Base-by-base conservation (phyloP, 2,329 filamentous ascomycete species). In the Dothistroma septosporum region DNA sequence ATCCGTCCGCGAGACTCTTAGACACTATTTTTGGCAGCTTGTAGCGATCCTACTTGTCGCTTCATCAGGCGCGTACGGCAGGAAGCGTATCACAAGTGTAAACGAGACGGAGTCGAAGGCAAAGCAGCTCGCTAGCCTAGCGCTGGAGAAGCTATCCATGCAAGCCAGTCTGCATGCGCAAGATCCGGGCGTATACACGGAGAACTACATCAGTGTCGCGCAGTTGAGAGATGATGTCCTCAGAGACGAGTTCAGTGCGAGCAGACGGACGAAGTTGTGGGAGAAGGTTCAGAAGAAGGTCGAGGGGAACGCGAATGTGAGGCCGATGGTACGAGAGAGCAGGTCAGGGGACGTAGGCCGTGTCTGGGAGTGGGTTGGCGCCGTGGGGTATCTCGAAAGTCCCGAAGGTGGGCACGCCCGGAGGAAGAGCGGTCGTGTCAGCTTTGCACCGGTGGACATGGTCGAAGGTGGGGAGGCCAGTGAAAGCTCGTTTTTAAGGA, bases 191-290 rank as follows among this genome's bases (percentile, higher is more conserved):
- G 82, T 74, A 62, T 87, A 82, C 55, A 84, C 86, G 19, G 92
- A 97, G 64, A 82, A 87, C 1, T 96, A 90, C 78, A 84, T 99
- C 63, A 90, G 91, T 71, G 84, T 97, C 68, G 90, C 90, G 0
- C 94, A 97, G 73, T 79, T 99, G 57, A 83, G 94, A 61, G 94
- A 99, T 71, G 93, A 97, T 71, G 88, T 99, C 2, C 80, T 99
- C 44, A 83, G 93, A 21, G 85, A 88, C 31, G 87, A 96, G 63
- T 91, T 97, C 74, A 88, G 85, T 3, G 82, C 92, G 21, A 81
- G 82, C 9, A 85, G 92, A 68, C 83, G 94, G 41, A 89, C 94
- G 72, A 84, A 85, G 59, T 80, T 99, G 55, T 99, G 95, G 94
- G 83, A 86, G 65, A 85, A 86, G 54, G 94, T 99, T 21, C 84